Evolutionary conservation across 257 asterid genomes (phyloP), one percentile per base, ranked within the genome.

Genomic region (Fraxinus quadrangulata): DNA sequence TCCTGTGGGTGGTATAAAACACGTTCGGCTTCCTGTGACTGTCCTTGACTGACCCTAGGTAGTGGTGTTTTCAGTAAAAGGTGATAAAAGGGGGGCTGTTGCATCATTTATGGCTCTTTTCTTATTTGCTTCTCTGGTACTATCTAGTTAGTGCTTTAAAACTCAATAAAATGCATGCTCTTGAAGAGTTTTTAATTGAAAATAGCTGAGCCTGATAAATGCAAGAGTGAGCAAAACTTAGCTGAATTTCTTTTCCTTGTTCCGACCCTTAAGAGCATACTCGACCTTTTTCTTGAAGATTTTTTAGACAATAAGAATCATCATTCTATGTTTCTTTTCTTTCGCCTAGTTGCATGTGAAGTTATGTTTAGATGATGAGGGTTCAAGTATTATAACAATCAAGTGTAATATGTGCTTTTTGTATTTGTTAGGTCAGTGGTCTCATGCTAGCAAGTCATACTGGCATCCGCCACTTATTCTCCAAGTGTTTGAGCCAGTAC

Each of bases 371-470:
- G 45, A 33, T 6, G 23, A 21, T 67, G 61, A 54, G 39, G 47
- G 56, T 72, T 31, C 71, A 77, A 63, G 26, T 51, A 63, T 82
- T 78, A 79, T 74, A 70, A 30, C 56, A 30, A 54, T 34, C 72
- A 12, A 74, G 26, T 21, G 39, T 75, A 63, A 74, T 80, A 24
- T 79, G 14, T 72, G 75, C 65, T 42, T 85, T 80, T 33, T 76
- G 28, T 21, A 51, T 71, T 71, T 83, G 0, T 80, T 79, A 96
- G 99, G 99, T 96, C 75, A 96, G 97, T 75, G 99, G 99, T 72
- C 94, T 96, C 81, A 96, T 96, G 98, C 89, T 96, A 71, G 99
- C 99, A 75, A 96, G 99, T 84, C 97, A 96, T 81, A 96, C 99
- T 81, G 97, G 99, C 74, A 93, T 96, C 82, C 99, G 99, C 70